Conservation (phyloP, 2,329 filamentous ascomycete species). For the Monilinia polystroma region DNA sequence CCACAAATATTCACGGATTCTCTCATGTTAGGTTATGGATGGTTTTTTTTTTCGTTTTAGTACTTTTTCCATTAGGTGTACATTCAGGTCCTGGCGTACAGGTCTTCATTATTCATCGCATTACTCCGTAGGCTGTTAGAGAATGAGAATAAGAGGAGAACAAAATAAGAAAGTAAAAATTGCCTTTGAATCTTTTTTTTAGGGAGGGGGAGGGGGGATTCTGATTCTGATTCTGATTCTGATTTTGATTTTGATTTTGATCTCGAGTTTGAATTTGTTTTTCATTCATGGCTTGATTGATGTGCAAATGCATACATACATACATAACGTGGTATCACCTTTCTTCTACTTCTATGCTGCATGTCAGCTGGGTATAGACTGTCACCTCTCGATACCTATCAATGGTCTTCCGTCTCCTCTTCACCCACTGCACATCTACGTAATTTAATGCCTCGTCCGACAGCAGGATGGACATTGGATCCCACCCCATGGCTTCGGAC, state of each 20-base stretch:
- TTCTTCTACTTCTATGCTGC: background rate
- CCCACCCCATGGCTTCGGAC: background rate
- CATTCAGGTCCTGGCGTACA: slow-evolving; percentile 38
- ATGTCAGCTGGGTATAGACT: background rate
- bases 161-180: slow-evolving; percentile 24
- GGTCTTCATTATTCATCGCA: slow-evolving; percentile 22
- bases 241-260: no score
- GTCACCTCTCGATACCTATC: background rate
- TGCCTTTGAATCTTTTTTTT: slow-evolving; percentile 40
- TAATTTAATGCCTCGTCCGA: no score
- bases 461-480: background rate
- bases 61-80: slow-evolving; percentile 33
- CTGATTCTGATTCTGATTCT: no score
- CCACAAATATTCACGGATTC: slow-evolving; percentile 22
- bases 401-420: background rate
- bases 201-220: no score
- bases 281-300: background rate
- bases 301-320: background rate
- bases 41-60: slow-evolving; percentile 29
- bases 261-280: background rate
- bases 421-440: background rate
- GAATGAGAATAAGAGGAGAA: slow-evolving; percentile 20
- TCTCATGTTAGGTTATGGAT: slow-evolving; percentile 33
- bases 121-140: slow-evolving; percentile 23
- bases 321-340: slow-evolving; percentile 4